These are phyloP conservation scores for Mycena indigotica DNA, from an alignment of 768 basidiomycete genomes.

Conservation along the genomic window DNA sequence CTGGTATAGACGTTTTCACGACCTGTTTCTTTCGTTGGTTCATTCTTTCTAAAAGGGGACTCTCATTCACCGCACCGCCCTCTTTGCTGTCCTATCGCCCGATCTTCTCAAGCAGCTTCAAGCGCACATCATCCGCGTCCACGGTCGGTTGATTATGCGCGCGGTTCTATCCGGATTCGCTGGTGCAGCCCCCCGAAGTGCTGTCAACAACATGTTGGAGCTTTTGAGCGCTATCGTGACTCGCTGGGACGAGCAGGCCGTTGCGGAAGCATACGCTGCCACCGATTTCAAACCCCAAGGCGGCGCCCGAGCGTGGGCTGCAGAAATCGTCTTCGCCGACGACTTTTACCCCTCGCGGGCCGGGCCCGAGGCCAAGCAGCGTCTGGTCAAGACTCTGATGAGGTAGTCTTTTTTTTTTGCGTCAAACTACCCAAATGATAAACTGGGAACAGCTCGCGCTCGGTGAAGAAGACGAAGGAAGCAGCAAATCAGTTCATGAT, in stretches of 20 bases:
- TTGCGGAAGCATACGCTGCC: constrained; percentile 31
- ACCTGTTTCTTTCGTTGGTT: neutral
- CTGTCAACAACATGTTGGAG: constrained; percentile 82
- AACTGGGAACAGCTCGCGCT: constrained; percentile 17
- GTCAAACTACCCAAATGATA: too few relatives aligned
- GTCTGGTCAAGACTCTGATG: constrained; percentile 70
- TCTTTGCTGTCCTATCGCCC: constrained; percentile 60
- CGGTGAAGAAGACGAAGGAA: constrained; percentile 53
- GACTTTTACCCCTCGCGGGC: constrained; percentile 78
- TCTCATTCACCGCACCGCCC: constrained; percentile 66
- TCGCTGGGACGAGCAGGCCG: constrained; percentile 53
- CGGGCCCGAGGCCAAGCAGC: constrained; percentile 72
- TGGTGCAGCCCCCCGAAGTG: constrained; percentile 80
- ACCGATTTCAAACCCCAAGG: constrained; percentile 28
- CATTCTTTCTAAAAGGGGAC: constrained; percentile 46
- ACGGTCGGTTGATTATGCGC: constrained; percentile 70
- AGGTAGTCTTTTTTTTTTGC: constrained; percentile 46
- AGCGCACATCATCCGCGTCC: constrained; percentile 49
- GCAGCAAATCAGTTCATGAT: constrained; percentile 69
- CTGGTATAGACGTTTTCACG: constrained; percentile 53
- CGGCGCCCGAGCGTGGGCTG: constrained; percentile 66
- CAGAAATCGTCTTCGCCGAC: constrained; percentile 70
- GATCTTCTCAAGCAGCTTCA: constrained; percentile 47
- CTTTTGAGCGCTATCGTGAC: constrained; percentile 68
- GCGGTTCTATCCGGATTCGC: constrained; percentile 82